Evolutionary conservation across 2,329 filamentous ascomycete genomes (phyloP).

Genomic region (Diaporthe nobilis): DNA sequence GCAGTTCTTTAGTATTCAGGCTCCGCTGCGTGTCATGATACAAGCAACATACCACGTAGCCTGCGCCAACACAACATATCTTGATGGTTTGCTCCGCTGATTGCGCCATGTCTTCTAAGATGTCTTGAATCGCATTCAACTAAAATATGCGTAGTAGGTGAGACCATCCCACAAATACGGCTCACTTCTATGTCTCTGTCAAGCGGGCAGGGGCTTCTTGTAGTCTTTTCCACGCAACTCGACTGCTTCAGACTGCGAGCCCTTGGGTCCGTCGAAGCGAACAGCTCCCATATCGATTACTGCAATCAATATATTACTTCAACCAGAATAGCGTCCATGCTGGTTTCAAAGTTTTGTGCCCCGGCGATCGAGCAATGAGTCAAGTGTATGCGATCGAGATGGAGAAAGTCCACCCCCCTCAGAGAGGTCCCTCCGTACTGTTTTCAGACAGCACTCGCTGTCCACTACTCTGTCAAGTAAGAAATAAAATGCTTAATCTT

Average conservation of each 20-base stretch:
- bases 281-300: not conserved
- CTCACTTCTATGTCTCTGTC: not conserved
- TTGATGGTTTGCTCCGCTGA: not conserved
- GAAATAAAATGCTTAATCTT: too few species aligned
- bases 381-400: not conserved
- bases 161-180: not conserved
- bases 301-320: not conserved
- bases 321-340: not conserved
- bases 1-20: not conserved
- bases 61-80: not conserved
- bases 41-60: not conserved
- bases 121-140: not conserved
- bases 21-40: not conserved
- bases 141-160: not conserved
- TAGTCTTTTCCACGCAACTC: not conserved
- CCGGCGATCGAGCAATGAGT: not conserved
- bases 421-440: too few species aligned
- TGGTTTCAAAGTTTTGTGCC: not conserved
- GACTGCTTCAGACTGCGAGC: not conserved
- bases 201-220: not conserved
- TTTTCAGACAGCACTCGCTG: too few species aligned
- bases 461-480: too few species aligned
- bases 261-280: not conserved
- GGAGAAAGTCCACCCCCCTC: too few species aligned
- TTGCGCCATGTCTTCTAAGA: not conserved